Evolutionary conservation across 768 basidiomycete species (phyloP), one percentile per base, ranked within the genome.

Genomic region (Lactarius hatsudake): DNA sequence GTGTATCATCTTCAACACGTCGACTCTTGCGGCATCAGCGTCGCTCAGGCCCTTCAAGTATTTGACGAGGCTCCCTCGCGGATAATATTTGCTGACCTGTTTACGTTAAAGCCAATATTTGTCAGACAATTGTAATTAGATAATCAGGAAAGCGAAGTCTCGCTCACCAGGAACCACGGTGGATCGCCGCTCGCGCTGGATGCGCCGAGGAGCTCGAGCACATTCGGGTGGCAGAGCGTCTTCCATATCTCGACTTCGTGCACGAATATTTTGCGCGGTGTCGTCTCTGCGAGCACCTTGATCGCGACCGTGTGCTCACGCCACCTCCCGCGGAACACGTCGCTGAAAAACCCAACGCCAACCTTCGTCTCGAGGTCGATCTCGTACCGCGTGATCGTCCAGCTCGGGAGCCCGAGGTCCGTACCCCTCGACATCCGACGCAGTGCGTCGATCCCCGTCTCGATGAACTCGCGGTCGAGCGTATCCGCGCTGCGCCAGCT

Each of bases 361-460:
- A 94, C 86, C 74, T 86, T 84, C 64, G 80, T 78, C 43, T 87
- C 87, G 3, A 86, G 83, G 64, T 89, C 87, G 40, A 94, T 84
- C 76, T 95, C 93, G 72, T 89, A 91, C 61, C 85, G 86, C 58
- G 90, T 92, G 71, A 92, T 91, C 3, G 90, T 90, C 90, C 90
- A 93, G 68, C 80, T 82, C 0, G 90, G 90, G 36, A 91, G 72
- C 32, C 70, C 63, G 40, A 73, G 62, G 63, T 73, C 69, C 30
- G 70, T 56, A 45, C 66, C 68, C 34, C 74, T 75, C 69, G 86
- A 87, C 79, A 92, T 76, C 69, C 89, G 79, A 63, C 86, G 78
- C 70, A 92, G 79, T 5, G 88, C 87, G 62, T 91, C 90, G 62
- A 91, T 87, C 6, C 89, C 86, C 40, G 80, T 83, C 74, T 91